These are phyloP conservation scores for Hyparrhenia diplandra DNA, from an alignment of 176 grass and related monocot genomes.

Conservation along the genomic window DNA sequence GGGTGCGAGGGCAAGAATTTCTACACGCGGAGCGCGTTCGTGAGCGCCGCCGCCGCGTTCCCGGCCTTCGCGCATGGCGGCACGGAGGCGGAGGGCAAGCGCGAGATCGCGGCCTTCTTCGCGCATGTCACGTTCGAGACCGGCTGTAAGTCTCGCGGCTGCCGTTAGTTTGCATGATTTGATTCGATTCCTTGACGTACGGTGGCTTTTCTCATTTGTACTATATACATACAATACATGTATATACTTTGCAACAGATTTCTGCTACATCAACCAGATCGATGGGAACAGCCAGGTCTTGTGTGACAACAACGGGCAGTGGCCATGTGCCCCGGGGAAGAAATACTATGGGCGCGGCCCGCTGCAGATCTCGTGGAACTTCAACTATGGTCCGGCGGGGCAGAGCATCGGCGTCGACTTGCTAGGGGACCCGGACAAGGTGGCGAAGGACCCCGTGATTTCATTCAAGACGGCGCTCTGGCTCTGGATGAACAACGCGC, in stretches of 20 bases:
- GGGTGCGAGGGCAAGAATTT: conserved; percentile 58
- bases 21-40: conserved; percentile 57
- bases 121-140: conserved; percentile 47
- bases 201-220: neutral
- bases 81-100: conserved; percentile 37
- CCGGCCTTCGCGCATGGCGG: conserved; percentile 35
- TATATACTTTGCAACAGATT: neutral
- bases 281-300: neutral
- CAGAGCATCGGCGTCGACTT: too few species aligned
- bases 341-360: too few species aligned
- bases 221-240: neutral
- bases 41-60: conserved; percentile 10
- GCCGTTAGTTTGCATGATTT: neutral
- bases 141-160: neutral
- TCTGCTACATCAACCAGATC: conserved; percentile 85
- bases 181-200: neutral
- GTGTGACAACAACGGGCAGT: too few species aligned
- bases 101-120: conserved; percentile 82
- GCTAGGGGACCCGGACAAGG: too few species aligned
- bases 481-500: too few species aligned
- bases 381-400: too few species aligned
- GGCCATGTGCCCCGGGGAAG: too few species aligned
- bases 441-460: too few species aligned
- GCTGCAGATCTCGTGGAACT: too few species aligned
- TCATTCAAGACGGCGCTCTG: too few species aligned